Evolutionary conservation across 352 stramenopile species (phyloP), one percentile per base, ranked within the genome.

Genomic region (Phytophthora sansomeana): DNA sequence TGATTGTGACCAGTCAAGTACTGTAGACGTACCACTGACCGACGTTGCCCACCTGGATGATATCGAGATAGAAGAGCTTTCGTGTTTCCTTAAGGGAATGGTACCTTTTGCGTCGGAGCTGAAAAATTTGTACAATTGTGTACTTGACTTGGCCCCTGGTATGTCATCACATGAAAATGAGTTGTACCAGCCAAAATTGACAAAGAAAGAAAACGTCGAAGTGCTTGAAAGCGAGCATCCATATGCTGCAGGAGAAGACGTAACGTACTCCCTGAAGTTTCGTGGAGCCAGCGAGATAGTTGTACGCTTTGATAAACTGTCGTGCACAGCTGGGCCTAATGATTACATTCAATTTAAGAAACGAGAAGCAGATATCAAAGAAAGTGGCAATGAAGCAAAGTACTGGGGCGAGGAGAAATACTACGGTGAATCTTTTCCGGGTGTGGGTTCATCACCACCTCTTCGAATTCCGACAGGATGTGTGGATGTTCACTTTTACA

Each of bases 301-400:
- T 19, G 80, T 97, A 6, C 83, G 77, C 10, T 97, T 97, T 51
- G 91, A 97, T 71, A 63, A 88, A 44, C 59, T 69, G 51, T 94
- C 85, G 1, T 78, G 71, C 44, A 97, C 90, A 5, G 77, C 82
- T 38, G 71, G 74, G 5, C 75, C 77, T 16, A 91, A 88, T 42
- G 91, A 97, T 56, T 97, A 88, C 51, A 72, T 97, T 19, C 80
- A 81, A 33, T 97, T 97, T 47, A 51, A 73, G 8, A 92, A 91
- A 63, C 74, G 69, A 5, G 62, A 69, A 36, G 64, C 64, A 24
- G 49, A 63, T 43, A 56, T 68, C 19, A 54, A 63, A 17, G 49
- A 65, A 49, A 19, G 26, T 10, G 52, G 50, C 17, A 51, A 69
- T 13, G 61, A 59, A 5, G 60, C 77, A 14, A 60, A 72, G 17